Evolutionary conservation across 148 eudicot species (phyloP).

Genomic region (Amaranthus palmeri): DNA sequence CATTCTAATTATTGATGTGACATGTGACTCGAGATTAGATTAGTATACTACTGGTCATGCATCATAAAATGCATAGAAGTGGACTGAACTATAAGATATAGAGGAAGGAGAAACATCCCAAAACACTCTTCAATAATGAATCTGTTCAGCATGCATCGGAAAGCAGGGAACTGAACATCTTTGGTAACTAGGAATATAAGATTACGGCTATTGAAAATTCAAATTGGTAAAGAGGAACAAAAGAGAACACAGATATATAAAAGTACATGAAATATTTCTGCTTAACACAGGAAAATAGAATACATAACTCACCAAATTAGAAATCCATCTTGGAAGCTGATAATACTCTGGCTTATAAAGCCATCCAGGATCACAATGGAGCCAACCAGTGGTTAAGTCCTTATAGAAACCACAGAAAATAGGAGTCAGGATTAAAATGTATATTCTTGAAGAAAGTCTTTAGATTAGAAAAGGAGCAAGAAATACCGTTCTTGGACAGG

Average conservation of each 20-base stretch:
- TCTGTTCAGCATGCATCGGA: not conserved
- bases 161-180: not conserved
- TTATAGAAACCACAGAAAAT: conserved; percentile 17
- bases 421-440: conserved; percentile 1
- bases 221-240: not conserved
- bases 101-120: not conserved
- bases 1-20: not conserved
- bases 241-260: not conserved
- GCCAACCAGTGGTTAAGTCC: conserved; percentile 98
- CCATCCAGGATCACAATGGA: conserved; percentile 89
- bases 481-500: conserved; percentile 90
- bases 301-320: conserved; percentile 58
- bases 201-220: too few species aligned
- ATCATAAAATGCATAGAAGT: not conserved
- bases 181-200: not conserved
- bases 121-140: not conserved
- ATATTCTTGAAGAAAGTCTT: conserved; percentile 5
- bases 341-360: conserved; percentile 68
- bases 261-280: not conserved
- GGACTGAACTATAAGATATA: not conserved
- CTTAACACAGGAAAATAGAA: not conserved
- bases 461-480: not conserved
- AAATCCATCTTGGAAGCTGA: conserved; percentile 56
- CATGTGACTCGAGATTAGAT: not conserved
- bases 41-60: not conserved